Evolutionary conservation across 768 basidiomycete species (phyloP), one percentile per base, ranked within the genome.

Genomic region (Polyporus arcularius): DNA sequence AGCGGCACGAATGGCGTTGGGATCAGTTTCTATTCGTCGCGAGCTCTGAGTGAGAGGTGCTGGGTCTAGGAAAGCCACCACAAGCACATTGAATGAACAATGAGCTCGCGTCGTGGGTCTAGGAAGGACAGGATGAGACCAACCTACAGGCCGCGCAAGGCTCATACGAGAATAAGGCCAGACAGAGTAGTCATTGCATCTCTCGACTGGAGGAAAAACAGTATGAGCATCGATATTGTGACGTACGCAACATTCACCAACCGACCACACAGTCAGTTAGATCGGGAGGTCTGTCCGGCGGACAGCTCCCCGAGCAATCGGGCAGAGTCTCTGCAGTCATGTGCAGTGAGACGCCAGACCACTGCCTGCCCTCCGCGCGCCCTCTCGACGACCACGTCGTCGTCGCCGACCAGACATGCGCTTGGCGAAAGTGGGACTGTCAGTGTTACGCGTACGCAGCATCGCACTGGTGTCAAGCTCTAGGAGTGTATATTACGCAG

Each of bases 81-180:
- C 21, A 2, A 2, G 21, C 21, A 26, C 21, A 26, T 26, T 26
- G 21, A 49, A n/a, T 14, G 40, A 28, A 35, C n/a, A 38, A 21
- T 11, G 7, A 18, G 18, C 18, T 18, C 15, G 15, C 42, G 14
- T 43, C 15, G 42, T 18, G 42, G 15, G 21, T 26, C 21, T 26
- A 18, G 10, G 15, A 43, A 6, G 15, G 42, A 16, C 12, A 21
- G 31, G 18, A 14, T 12, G 18, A 9, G 21, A 72, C 80, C 56
- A 38, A 85, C 84, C 82, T 50, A 79, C 72, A 53, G 78, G 72
- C 53, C 70, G 72, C 2, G 77, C 69, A 7, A 84, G 72, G 18
- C 62, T 62, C 32, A 85, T 76, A 18, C 73, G 78, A 41, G 75
- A 77, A 63, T 76, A 76, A 0, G 82, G 79, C 82, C 79, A 83